Base-by-base conservation (phyloP, 495 filamentous ascomycete genomes). In the Podospora sp. region DNA sequence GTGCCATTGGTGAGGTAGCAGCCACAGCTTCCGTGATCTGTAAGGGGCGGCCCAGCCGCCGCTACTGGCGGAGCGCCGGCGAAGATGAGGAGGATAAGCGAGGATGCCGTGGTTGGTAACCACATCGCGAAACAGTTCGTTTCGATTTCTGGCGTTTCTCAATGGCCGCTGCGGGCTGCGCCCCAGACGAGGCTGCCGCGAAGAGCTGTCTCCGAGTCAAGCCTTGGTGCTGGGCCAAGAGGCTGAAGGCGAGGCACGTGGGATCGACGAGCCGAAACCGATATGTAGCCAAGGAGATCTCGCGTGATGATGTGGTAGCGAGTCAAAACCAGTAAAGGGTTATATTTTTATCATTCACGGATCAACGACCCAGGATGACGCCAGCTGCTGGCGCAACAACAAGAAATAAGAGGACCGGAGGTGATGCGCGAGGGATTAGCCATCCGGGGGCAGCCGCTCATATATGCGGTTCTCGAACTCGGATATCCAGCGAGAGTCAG, bases 1-100 rank as follows among this genome's bases (percentile, higher is more conserved):
- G 76, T 77, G 22, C 77, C 82, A 62, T 85, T 84, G 60, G 79
- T 82, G 35, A 80, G 63, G 66, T 78, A 86, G 67, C 84, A 86
- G 68, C 76, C 72, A 69, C 84, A 86, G 69, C 68, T 62, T 18
- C 72, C 72, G 51, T 79, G 72, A 11, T 78, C 68, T 4, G 70
- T 75, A 0, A 76, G 63, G 18, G 72, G 25, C 2, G 68, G 66
- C 16, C 24, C 25, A 8, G 52, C 67, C 24, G 69, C 67, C 35
- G 59, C 16, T 18, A 68, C 61, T 6, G 69, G 63, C 20, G 71
- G 70, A 11, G 46, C 22, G 18, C 66, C 3, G 40, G 70, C 66
- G 12, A 68, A 63, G 29, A 74, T 25, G 49, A 75, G 68, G 61
- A 72, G 33, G 59, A 72, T 27, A 60, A 76, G 68, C 0, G 67